Evolutionary conservation across 768 basidiomycete genomes (phyloP), one percentile per base, ranked within the genome.

Genomic region (Boletus speciosus): DNA sequence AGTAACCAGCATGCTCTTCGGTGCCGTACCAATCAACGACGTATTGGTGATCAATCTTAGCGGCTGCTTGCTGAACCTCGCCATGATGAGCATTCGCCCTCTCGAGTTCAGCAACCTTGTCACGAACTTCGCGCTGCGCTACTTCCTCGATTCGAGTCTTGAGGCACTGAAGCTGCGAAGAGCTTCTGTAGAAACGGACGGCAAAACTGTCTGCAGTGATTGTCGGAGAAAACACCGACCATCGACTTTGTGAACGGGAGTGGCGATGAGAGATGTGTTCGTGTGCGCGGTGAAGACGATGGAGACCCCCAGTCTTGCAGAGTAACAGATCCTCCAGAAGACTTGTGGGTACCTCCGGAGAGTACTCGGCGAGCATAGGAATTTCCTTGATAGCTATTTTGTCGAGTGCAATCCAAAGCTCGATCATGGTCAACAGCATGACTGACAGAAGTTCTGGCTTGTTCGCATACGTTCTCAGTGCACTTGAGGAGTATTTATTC

Each of bases 371-470:
- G 6, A 82, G 62, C 10, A 81, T 66, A 3, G 80, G 75, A 36
- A 66, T 62, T 23, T 69, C 62, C 16, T 37, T 38, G 19, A 74
- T 61, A 2, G 63, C 69, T 14, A 75, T 32, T 25, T 57, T 69
- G 57, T 82, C 80, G 6, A 81, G 64, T 0, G 73, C 76, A 1
- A 77, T 66, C 81, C 81, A 82, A 16, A 82, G 65, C 31, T 78
- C 73, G 23, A 81, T 59, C 32, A 75, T 54, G 5, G 75, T 76
- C 46, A 82, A 65, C 34, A 81, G 57, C 71, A 81, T 76, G 16
- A 74, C 50, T 11, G 71, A 72, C 5, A 59, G 40, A n/a, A 57
- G 46, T 52, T 79, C 76, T 8, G 77, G 73, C 41, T 70, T 76
- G 21, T 58, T 55, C 14, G 49, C 46, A 46, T 76, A 77, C 7